These are phyloP conservation scores for Salix dunnii DNA, from an alignment of 345 rosid genomes.

Conservation along the genomic window DNA sequence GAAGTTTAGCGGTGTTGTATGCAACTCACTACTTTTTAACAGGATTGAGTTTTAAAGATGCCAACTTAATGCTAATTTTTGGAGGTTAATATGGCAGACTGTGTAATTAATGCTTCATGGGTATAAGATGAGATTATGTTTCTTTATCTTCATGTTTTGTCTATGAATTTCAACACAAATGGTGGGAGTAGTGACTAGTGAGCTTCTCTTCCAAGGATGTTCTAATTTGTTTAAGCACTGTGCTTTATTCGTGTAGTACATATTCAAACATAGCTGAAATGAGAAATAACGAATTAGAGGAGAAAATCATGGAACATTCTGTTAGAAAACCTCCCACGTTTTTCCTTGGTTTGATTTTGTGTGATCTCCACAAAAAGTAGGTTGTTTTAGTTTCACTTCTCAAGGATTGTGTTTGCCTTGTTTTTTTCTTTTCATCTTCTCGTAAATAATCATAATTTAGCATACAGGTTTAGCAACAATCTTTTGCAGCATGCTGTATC, in stretches of 20 bases:
- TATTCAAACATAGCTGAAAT: no score
- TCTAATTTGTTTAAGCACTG: no score
- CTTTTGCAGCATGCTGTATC: constrained; percentile 72
- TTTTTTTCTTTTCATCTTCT: background rate
- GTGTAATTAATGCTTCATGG: background rate
- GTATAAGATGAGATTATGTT: background rate
- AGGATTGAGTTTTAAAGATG: no score
- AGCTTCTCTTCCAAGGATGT: no score
- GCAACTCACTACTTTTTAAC: no score
- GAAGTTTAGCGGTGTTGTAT: no score
- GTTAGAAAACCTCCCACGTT: background rate
- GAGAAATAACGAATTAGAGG: background rate
- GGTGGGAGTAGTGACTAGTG: no score
- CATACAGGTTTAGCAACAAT: constrained; percentile 74
- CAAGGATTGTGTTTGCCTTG: background rate
- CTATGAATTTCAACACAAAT: background rate
- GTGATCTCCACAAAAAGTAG: background rate
- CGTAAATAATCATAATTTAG: background rate
- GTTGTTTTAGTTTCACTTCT: background rate
- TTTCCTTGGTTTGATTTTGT: background rate
- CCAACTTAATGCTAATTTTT: background rate
- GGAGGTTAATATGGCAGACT: background rate
- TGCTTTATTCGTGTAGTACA: background rate
- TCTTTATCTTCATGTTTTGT: background rate
- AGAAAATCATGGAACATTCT: background rate